Conservation (phyloP, 1,284 basidiomycete species). For the Flammula alnicola region DNA sequence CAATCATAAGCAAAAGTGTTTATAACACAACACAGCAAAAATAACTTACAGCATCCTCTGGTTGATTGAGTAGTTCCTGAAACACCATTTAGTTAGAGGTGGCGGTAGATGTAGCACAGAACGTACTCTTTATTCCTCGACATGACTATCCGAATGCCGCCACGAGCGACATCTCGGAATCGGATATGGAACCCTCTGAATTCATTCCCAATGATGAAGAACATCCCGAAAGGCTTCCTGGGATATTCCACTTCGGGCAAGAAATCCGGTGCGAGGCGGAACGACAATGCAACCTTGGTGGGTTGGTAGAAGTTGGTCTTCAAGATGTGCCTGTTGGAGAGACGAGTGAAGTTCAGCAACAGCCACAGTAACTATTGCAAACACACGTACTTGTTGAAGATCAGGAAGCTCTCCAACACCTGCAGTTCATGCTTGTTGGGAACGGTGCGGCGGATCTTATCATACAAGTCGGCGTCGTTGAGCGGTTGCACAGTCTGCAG, state of each 20-base stretch:
- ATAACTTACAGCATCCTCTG: conserved; percentile 92
- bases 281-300: conserved; percentile 96
- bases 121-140: conserved; percentile 91
- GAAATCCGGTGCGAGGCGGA: conserved; percentile 94
- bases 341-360: background rate
- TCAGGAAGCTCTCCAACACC: conserved; percentile 92
- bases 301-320: conserved; percentile 99
- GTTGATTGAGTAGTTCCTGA: conserved; percentile 92
- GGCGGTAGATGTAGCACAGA: background rate
- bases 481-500: conserved; percentile 89
- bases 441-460: conserved; percentile 85
- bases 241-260: conserved; percentile 95
- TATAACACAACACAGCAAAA: too few species aligned
- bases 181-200: conserved; percentile 99
- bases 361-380: too few species aligned
- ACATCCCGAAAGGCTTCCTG: conserved; percentile 89
- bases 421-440: conserved; percentile 92
- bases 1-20: too few species aligned
- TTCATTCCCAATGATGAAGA: conserved; percentile 93
- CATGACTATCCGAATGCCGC: conserved; percentile 95
- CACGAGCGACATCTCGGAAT: conserved; percentile 97
- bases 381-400: conserved; percentile 91
- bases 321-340: conserved; percentile 70
- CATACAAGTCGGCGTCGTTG: conserved; percentile 84
- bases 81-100: background rate